Evolutionary conservation across 169 alveolate genomes (phyloP).

Genomic region (Eimeria tenella): DNA sequence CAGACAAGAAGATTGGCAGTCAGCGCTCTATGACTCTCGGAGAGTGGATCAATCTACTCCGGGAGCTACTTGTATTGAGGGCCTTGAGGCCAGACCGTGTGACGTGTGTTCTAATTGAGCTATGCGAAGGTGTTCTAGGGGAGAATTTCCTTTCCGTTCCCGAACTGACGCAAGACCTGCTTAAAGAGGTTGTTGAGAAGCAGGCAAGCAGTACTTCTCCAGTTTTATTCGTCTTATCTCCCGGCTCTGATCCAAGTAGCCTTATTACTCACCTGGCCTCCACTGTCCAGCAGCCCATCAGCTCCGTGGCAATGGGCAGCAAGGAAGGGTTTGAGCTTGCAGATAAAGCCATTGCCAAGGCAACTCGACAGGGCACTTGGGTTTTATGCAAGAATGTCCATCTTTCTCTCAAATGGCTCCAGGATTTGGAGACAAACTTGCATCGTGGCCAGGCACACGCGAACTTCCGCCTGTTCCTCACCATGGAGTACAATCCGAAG

Average conservation of each 20-base stretch:
- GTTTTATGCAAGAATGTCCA: conserved; percentile 98
- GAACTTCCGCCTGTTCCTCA: conserved; percentile 96
- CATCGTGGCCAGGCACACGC: conserved; percentile 91
- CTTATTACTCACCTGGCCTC: conserved; percentile 90
- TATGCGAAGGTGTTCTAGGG: conserved; percentile 93
- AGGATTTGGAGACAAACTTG: conserved; percentile 96
- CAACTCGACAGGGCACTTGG: conserved; percentile 97
- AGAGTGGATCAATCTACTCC: conserved; percentile 54
- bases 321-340: conserved; percentile 97
- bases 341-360: conserved; percentile 94
- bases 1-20: conserved; percentile 42
- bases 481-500: conserved; percentile 97
- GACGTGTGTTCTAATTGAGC: conserved; percentile 86
- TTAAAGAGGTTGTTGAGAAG: conserved; percentile 89
- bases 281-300: conserved; percentile 89
- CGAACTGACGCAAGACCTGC: conserved; percentile 90
- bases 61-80: conserved; percentile 87
- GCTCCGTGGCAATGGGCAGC: conserved; percentile 98
- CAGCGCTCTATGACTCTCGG: conserved; percentile 33
- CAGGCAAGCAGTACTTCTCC: conserved; percentile 95
- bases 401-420: conserved; percentile 97
- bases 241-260: conserved; percentile 99
- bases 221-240: conserved; percentile 95
- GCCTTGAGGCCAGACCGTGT: conserved; percentile 97
- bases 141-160: conserved; percentile 92